phyloP scores from a whole-genome alignment of 2,329 filamentous ascomycete genomes.

The Alternaria alternata region DNA sequence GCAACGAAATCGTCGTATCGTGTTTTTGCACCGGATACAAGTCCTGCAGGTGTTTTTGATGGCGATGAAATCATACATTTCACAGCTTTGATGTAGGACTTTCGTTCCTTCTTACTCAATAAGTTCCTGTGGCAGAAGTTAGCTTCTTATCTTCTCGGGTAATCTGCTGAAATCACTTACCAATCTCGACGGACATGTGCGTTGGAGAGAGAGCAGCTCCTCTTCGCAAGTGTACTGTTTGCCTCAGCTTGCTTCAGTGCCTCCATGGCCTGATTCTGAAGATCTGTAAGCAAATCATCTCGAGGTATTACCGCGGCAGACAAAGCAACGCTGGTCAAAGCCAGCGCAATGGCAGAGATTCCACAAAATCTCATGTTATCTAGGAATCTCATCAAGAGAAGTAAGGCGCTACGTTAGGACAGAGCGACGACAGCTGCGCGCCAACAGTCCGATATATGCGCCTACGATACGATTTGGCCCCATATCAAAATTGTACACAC shows the following conservation, averaged over 20 bases:
- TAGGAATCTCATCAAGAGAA: background rate
- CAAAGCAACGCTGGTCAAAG: slow-evolving; percentile 13
- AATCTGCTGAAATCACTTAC: slow-evolving; percentile 2
- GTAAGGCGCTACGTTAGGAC: background rate
- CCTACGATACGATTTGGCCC: background rate
- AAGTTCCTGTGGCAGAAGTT: background rate
- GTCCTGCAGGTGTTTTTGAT: slow-evolving; percentile 19
- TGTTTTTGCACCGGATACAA: slow-evolving; percentile 30
- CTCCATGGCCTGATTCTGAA: slow-evolving; percentile 23
- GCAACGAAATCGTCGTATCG: slow-evolving; percentile 42
- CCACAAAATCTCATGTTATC: slow-evolving; percentile 9
- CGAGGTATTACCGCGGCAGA: slow-evolving; percentile 10
- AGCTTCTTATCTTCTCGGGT: background rate
- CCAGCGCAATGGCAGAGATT: slow-evolving; percentile 11
- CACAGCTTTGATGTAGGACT: slow-evolving; percentile 30
- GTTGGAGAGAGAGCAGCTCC: slow-evolving; percentile 18
- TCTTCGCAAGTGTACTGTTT: slow-evolving; percentile 12
- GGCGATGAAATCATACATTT: slow-evolving; percentile 28
- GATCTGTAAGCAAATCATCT: slow-evolving; percentile 1
- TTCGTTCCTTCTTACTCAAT: slow-evolving; percentile 15
- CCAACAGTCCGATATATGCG: background rate
- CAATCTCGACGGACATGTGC: slow-evolving; percentile 25
- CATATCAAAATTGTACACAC: background rate
- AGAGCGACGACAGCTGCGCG: background rate
- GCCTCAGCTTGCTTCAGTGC: slow-evolving; percentile 15